Conservation (phyloP, 441 rosid genomes). For the Lepidium campestre region DNA sequence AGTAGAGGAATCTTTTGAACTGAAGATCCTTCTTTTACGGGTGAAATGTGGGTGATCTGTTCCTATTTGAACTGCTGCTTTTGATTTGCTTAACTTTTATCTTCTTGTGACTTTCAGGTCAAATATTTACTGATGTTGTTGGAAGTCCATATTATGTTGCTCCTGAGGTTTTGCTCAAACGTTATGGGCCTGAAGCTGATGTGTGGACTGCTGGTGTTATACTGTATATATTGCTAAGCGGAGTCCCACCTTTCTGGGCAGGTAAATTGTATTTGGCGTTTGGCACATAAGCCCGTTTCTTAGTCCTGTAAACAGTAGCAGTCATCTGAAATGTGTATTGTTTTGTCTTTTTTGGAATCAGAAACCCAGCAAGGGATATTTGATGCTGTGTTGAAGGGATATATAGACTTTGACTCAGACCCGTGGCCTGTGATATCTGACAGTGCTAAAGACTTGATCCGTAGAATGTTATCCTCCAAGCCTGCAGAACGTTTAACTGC, state of each 20-base stretch:
- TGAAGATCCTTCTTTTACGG: not conserved
- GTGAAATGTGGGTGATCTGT: not conserved
- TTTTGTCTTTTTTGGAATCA: constrained; percentile 12
- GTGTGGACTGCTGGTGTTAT: constrained; percentile 99
- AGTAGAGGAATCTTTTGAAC: not conserved
- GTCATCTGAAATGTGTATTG: constrained; percentile 7
- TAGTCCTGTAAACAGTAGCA: not conserved
- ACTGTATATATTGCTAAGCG: constrained; percentile 83
- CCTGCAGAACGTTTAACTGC: constrained; percentile 83
- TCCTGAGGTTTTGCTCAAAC: constrained; percentile 88
- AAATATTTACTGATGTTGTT: constrained; percentile 81
- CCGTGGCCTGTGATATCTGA: constrained; percentile 96
- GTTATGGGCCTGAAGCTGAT: constrained; percentile 94
- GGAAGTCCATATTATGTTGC: constrained; percentile 98
- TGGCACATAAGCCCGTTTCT: not conserved
- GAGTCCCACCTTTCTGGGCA: constrained; percentile 99
- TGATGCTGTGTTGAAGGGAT: constrained; percentile 92
- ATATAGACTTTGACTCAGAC: constrained; percentile 81
- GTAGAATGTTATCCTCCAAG: constrained; percentile 65
- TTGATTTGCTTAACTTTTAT: not conserved
- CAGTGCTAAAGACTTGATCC: constrained; percentile 84
- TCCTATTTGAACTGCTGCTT: not conserved
- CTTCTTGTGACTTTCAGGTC: constrained; percentile 38
- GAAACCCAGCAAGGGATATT: constrained; percentile 96
- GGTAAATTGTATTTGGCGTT: constrained; percentile 34